Conservation (phyloP, 495 filamentous ascomycete genomes). For the Bathelium albidoporum region DNA sequence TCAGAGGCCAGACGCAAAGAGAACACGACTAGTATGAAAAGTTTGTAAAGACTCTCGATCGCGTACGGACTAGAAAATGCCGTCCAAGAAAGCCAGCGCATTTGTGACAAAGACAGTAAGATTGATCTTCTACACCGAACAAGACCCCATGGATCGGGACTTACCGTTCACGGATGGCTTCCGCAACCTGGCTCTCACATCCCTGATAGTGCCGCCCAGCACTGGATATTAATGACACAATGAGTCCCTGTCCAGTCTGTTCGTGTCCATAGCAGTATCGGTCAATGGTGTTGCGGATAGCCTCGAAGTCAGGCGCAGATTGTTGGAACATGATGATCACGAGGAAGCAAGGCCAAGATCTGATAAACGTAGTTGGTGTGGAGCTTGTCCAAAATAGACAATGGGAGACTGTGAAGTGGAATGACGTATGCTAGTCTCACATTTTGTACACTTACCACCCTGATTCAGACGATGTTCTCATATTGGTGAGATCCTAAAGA, state of each 20-base stretch:
- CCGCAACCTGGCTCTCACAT: neutral
- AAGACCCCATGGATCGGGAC: too few relatives aligned
- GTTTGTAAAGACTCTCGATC: neutral
- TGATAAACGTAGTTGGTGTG: too few relatives aligned
- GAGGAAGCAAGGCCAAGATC: too few relatives aligned
- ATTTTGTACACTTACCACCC: too few relatives aligned
- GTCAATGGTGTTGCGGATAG: neutral
- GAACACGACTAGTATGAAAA: neutral
- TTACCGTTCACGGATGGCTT: neutral
- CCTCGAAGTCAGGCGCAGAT: neutral
- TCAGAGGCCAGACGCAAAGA: neutral
- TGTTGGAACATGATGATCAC: neutral
- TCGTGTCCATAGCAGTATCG: neutral
- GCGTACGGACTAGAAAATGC: neutral
- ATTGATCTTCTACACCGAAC: neutral
- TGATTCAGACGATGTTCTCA: too few relatives aligned
- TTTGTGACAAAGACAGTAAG: neutral
- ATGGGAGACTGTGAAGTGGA: too few relatives aligned
- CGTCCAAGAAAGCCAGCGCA: neutral
- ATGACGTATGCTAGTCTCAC: too few relatives aligned
- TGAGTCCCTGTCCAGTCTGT: neutral
- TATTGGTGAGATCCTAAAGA: too few relatives aligned
- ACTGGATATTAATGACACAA: neutral
- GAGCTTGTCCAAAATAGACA: too few relatives aligned
- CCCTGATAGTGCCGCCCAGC: neutral